Conservation (phyloP, 2,329 filamentous ascomycete species). For the Diplodia mutila region DNA sequence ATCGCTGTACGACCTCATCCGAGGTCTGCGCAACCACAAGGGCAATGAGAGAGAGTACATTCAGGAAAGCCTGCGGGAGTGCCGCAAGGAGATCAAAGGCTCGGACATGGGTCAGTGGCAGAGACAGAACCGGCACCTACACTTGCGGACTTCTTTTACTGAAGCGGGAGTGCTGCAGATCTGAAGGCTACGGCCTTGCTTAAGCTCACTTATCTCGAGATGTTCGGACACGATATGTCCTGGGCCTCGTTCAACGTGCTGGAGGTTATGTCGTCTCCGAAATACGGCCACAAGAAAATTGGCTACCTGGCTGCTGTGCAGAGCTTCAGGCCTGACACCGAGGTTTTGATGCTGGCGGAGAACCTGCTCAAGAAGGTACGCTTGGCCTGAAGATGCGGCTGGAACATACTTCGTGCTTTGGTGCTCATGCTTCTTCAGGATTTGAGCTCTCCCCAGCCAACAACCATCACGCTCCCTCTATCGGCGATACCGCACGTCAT, state of each 20-base stretch:
- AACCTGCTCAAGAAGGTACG: constrained; percentile 90
- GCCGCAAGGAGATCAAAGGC: constrained; percentile 85
- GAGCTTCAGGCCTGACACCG: constrained; percentile 92
- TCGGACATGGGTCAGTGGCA: constrained; percentile 72
- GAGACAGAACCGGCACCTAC: constrained; percentile 49
- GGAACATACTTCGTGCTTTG: not conserved
- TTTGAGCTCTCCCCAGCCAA: constrained; percentile 71
- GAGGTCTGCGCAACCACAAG: constrained; percentile 92
- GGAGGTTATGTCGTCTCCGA: constrained; percentile 96
- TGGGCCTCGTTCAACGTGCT: constrained; percentile 99
- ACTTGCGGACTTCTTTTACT: constrained; percentile 3
- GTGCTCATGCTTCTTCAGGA: constrained; percentile 56
- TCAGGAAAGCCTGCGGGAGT: constrained; percentile 91
- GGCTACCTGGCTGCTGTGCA: constrained; percentile 95
- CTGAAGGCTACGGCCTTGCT: constrained; percentile 94
- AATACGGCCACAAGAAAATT: constrained; percentile 92
- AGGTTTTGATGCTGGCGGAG: constrained; percentile 95
- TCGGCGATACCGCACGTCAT: constrained; percentile 92
- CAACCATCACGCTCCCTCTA: constrained; percentile 83
- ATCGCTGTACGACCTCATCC: constrained; percentile 97
- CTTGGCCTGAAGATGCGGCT: not conserved
- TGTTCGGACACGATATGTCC: constrained; percentile 99
- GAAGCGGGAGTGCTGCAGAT: constrained; percentile 56
- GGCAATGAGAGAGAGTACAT: constrained; percentile 95
- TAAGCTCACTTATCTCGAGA: constrained; percentile 96